Conservation (phyloP, 2,329 filamentous ascomycete species). For the Pseudogymnoascus sp. region DNA sequence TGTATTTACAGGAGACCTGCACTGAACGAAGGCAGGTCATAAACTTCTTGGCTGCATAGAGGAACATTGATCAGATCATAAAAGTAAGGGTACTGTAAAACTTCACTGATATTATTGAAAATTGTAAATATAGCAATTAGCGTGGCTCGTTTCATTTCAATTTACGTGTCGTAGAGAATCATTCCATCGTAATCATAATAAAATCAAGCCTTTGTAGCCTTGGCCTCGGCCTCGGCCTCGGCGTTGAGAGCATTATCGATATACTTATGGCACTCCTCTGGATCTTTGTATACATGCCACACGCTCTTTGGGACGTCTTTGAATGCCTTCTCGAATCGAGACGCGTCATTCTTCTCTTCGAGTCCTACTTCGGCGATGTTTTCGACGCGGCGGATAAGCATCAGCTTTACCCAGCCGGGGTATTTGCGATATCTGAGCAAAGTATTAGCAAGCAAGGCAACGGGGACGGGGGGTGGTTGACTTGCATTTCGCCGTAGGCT, state of each 20-base stretch:
- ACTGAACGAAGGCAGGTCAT: background rate
- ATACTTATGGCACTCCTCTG: slow-evolving; percentile 53
- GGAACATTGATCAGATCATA: background rate
- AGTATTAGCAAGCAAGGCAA: slow-evolving; percentile 12
- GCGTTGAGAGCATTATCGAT: slow-evolving; percentile 27
- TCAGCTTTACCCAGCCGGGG: slow-evolving; percentile 72
- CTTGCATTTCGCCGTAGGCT: slow-evolving; percentile 74
- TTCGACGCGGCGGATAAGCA: slow-evolving; percentile 78
- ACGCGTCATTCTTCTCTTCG: slow-evolving; percentile 64
- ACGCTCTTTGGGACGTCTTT: slow-evolving; percentile 59
- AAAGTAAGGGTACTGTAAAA: background rate
- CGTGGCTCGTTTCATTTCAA: background rate
- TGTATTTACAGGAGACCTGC: background rate
- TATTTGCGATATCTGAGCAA: slow-evolving; percentile 51
- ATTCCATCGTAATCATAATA: slow-evolving; percentile 1
- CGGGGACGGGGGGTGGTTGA: slow-evolving; percentile 8
- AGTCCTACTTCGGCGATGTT: slow-evolving; percentile 66
- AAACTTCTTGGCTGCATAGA: background rate
- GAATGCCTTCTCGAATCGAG: slow-evolving; percentile 80
- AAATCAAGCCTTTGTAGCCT: background rate
- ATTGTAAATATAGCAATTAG: background rate
- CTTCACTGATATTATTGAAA: background rate
- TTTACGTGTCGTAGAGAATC: background rate
- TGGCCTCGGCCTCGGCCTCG: background rate
- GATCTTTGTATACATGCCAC: slow-evolving; percentile 80